phyloP scores from a whole-genome alignment of 345 rosid species.

The Euphorbia pulcherrima region DNA sequence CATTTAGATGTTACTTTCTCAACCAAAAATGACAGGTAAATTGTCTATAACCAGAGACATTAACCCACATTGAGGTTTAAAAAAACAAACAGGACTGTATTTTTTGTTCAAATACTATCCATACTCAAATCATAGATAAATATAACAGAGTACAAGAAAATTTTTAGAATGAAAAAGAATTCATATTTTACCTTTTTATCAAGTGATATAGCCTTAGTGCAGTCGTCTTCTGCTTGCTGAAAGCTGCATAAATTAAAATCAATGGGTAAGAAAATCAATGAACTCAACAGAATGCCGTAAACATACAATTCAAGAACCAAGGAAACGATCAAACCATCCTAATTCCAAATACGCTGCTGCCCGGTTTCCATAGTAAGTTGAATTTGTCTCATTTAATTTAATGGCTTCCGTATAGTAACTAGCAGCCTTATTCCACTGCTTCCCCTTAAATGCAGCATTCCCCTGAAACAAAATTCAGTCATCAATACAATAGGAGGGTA shows the following conservation, averaged over 20 bases:
- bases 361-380: conserved; percentile 72
- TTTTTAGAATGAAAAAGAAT: background rate
- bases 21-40: background rate
- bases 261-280: conserved; percentile 1
- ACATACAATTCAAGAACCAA: conserved; percentile 1
- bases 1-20: background rate
- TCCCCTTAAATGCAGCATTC: conserved; percentile 79
- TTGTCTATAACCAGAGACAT: background rate
- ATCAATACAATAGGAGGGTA: background rate
- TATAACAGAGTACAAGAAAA: background rate
- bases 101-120: background rate
- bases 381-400: conserved; percentile 60
- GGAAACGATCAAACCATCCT: conserved; percentile 45
- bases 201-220: conserved; percentile 65
- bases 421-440: conserved; percentile 81
- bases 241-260: conserved; percentile 46
- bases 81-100: background rate
- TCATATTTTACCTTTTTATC: conserved; percentile 66
- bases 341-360: conserved; percentile 89
- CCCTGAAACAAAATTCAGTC: conserved; percentile 51
- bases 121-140: background rate
- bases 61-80: background rate
- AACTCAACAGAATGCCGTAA: conserved; percentile 2
- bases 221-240: conserved; percentile 87
- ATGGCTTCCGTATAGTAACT: conserved; percentile 80